A percentile compares a stretch with the other conserved stretches of the same genome.
Conservation (phyloP, 805 yeast species). For the Kluyveromyces dobzhanskii region DNA sequence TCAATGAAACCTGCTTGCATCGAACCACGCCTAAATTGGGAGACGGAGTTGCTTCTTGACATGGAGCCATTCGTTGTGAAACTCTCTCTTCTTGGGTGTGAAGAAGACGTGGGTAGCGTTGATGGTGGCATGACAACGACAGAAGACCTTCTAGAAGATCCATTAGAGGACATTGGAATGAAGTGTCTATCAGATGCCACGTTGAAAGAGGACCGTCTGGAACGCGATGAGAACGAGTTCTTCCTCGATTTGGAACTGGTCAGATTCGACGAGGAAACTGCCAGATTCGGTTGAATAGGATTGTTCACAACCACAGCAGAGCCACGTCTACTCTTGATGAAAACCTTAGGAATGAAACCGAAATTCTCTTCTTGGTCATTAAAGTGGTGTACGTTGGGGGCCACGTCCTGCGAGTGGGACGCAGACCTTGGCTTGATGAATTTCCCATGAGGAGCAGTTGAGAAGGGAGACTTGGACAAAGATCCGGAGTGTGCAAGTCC, state of each 20-base stretch:
- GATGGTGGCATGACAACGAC: constrained; percentile 21
- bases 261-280: constrained; percentile 17
- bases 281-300: constrained; percentile 9
- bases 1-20: constrained; percentile 5
- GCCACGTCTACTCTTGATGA: constrained; percentile 25
- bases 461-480: constrained; percentile 6
- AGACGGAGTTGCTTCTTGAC: constrained; percentile 9
- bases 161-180: constrained; percentile 4
- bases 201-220: constrained; percentile 27
- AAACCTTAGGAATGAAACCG: constrained; percentile 29
- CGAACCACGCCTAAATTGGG: constrained; percentile 6
- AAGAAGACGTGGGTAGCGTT: constrained; percentile 5
- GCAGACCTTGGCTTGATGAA: constrained; percentile 24
- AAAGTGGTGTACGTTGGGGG: neutral
- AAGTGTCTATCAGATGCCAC: constrained; percentile 12
- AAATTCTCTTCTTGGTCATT: constrained; percentile 22
- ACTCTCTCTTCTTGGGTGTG: constrained; percentile 9
- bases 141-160: constrained; percentile 25
- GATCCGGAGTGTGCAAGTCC: constrained; percentile 1
- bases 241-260: constrained; percentile 24
- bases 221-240: constrained; percentile 24
- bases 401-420: constrained; percentile 16
- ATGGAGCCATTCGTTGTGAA: constrained; percentile 5
- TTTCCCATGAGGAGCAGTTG: constrained; percentile 12
- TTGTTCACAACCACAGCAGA: constrained; percentile 8